phyloP scores from a whole-genome alignment of 2,329 filamentous ascomycete species.

The Diplodia seriata region DNA sequence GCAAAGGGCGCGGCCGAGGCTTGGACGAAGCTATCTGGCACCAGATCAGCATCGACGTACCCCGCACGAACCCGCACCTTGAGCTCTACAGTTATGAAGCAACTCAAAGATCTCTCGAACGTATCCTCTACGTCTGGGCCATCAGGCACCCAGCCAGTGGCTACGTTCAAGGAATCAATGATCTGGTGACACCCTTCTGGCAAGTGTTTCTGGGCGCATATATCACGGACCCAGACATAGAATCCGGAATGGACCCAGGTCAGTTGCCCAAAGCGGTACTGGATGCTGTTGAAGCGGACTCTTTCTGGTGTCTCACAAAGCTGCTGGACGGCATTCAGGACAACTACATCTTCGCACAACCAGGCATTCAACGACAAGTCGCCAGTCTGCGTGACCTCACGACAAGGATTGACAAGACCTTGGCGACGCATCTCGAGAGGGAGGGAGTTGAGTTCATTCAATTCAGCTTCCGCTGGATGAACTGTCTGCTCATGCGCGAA shows the following conservation, averaged over 20 bases:
- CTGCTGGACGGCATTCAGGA: constrained; percentile 98
- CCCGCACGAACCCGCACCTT: constrained; percentile 93
- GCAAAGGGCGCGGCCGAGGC: constrained; percentile 72
- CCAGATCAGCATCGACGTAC: constrained; percentile 98
- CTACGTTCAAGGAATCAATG: constrained; percentile 98
- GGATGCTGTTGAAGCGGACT: constrained; percentile 96
- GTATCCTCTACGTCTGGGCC: constrained; percentile 96
- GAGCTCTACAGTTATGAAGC: constrained; percentile 95
- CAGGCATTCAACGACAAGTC: constrained; percentile 94
- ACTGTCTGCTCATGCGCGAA: constrained; percentile 96
- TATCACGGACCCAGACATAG: constrained; percentile 91
- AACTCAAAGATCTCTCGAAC: constrained; percentile 90
- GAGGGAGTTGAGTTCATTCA: constrained; percentile 98
- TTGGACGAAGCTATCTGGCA: constrained; percentile 99
- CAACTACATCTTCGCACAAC: constrained; percentile 97
- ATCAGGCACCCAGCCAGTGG: constrained; percentile 96
- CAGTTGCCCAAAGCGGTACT: constrained; percentile 89
- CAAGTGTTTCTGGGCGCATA: constrained; percentile 95
- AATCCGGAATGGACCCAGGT: constrained; percentile 94
- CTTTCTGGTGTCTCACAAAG: constrained; percentile 98
- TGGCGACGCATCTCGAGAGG: constrained; percentile 87
- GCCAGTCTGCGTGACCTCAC: constrained; percentile 87
- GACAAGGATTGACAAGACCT: constrained; percentile 79
- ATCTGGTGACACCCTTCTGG: constrained; percentile 96
- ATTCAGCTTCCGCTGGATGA: constrained; percentile 99